Evolutionary conservation across 148 eudicot genomes (phyloP).

Genomic region (Silene uniflora): DNA sequence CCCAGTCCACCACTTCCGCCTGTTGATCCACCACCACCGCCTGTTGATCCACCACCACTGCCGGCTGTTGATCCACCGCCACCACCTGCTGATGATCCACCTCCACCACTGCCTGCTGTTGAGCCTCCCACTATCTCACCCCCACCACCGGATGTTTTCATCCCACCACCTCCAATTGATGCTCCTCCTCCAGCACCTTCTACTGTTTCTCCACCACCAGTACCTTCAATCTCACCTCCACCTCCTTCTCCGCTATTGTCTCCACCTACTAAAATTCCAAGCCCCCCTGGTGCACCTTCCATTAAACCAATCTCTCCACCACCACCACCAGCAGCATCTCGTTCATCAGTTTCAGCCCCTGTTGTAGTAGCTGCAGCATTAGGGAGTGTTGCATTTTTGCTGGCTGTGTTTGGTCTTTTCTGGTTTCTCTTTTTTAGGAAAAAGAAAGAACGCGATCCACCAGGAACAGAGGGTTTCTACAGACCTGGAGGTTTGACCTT

Average conservation of each 20-base stretch:
- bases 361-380: conserved; percentile 46
- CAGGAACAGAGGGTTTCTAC: conserved; percentile 37
- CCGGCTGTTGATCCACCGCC: too few species aligned
- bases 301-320: background rate
- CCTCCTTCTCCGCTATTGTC: background rate
- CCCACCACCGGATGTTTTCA: conserved; percentile 9
- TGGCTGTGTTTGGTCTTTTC: conserved; percentile 44
- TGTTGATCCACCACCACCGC: too few species aligned
- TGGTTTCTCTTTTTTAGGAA: conserved; percentile 47
- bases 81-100: too few species aligned
- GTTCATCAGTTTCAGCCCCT: conserved; percentile 29
- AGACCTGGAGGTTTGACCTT: conserved; percentile 38
- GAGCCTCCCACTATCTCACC: background rate
- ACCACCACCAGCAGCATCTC: conserved; percentile 24
- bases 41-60: too few species aligned
- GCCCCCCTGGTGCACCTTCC: too few species aligned
- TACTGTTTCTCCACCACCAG: conserved; percentile 9
- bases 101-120: background rate
- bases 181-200: conserved; percentile 19
- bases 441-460: conserved; percentile 37
- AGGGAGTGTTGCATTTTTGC: conserved; percentile 43
- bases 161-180: conserved; percentile 9
- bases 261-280: conserved; percentile 2
- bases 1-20: background rate
- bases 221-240: conserved; percentile 22